These are phyloP conservation scores for Neofusicoccum laricinum DNA, from an alignment of 2,329 filamentous ascomycete species.

Conservation along the genomic window DNA sequence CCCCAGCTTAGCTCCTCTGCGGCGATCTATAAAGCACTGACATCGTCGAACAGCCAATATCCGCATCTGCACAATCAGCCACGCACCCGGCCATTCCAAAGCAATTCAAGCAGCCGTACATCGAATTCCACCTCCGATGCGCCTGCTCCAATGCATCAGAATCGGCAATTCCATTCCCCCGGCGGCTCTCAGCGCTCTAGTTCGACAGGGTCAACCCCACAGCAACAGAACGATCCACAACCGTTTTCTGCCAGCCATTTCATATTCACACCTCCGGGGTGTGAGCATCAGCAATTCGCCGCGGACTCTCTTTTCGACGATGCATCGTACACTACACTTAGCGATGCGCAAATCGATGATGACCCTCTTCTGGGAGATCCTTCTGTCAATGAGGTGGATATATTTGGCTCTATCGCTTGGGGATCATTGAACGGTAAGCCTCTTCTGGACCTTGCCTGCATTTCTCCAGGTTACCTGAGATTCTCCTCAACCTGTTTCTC, in stretches of 20 bases:
- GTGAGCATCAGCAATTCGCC: neutral
- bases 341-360: neutral
- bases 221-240: neutral
- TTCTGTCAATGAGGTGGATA: constrained; percentile 6
- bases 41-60: neutral
- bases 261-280: constrained; percentile 6
- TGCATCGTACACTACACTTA: neutral
- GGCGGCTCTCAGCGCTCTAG: neutral
- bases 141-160: neutral
- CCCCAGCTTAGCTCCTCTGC: neutral
- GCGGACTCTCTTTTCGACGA: neutral
- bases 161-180: neutral
- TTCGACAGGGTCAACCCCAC: neutral
- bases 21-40: neutral
- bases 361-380: constrained; percentile 7
- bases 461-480: no score
- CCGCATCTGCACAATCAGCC: neutral
- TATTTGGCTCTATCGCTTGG: constrained; percentile 14
- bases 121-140: neutral
- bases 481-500: no score
- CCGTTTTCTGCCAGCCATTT: constrained; percentile 2
- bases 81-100: neutral
- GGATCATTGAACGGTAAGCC: constrained; percentile 9
- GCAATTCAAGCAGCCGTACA: neutral
- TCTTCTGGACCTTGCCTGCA: no score